A percentile compares a stretch with the other conserved stretches of the same genome.
Conservation (phyloP, 78 protist species). For the Dictyostelium firmibasis region DNA sequence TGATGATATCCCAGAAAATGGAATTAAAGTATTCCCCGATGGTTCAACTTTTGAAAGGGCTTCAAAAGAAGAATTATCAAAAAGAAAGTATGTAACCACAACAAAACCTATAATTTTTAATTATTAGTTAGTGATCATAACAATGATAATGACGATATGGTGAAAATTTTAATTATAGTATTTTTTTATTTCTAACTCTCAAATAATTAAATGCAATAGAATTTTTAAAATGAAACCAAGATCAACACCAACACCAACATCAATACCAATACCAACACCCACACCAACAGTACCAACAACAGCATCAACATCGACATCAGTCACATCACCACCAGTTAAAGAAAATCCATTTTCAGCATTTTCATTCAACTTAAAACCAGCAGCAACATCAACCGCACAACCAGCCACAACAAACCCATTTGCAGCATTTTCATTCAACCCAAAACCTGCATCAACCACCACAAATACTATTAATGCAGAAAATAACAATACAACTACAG, state of each 20-base stretch:
- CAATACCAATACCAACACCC: neutral
- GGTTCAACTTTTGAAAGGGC: constrained; percentile 53
- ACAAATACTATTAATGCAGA: neutral
- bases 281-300: neutral
- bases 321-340: neutral
- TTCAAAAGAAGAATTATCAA: constrained; percentile 34
- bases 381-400: constrained; percentile 12
- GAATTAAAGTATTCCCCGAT: neutral
- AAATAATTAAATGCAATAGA: neutral
- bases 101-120: too few relatives aligned
- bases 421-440: neutral
- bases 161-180: too few relatives aligned
- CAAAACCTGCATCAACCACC: neutral
- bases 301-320: neutral
- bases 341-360: constrained; percentile 1
- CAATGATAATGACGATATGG: neutral
- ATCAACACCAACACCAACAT: neutral
- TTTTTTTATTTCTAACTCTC: neutral
- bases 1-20: neutral
- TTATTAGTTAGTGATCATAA: too few relatives aligned
- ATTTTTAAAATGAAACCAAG: neutral
- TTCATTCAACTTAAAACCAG: neutral
- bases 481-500: neutral
- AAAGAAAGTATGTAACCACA: constrained; percentile 23
- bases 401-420: constrained; percentile 1